These are phyloP conservation scores for Cucumis melo DNA, from an alignment of 306 rosid genomes.

Conservation along the genomic window DNA sequence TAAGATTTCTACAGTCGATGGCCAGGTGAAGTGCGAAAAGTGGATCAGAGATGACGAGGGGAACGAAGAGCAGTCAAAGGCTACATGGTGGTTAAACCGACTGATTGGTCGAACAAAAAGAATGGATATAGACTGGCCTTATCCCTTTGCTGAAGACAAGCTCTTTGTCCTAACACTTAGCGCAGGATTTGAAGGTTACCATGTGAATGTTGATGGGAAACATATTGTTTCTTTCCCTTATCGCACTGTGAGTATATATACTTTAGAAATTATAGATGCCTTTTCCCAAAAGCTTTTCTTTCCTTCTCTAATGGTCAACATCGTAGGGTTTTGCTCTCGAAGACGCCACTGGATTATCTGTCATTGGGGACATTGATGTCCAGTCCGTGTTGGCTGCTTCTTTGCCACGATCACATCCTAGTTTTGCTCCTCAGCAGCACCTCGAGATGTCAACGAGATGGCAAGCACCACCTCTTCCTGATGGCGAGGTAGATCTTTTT, in stretches of 20 bases:
- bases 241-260: conserved; percentile 64
- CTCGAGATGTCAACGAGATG: conserved; percentile 68
- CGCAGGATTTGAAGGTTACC: conserved; percentile 96
- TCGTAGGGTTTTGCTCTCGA: conserved; percentile 85
- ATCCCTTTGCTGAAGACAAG: conserved; percentile 61
- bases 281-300: conserved; percentile 6
- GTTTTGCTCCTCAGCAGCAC: conserved; percentile 54
- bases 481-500: conserved; percentile 44
- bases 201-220: conserved; percentile 83
- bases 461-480: conserved; percentile 53
- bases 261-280: conserved; percentile 7
- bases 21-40: conserved; percentile 82
- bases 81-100: conserved; percentile 79
- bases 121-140: conserved; percentile 81
- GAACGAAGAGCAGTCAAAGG: conserved; percentile 42
- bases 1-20: conserved; percentile 63
- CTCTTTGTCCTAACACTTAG: conserved; percentile 82
- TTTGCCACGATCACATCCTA: conserved; percentile 79
- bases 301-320: not conserved
- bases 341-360: conserved; percentile 80
- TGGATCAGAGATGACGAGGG: conserved; percentile 66
- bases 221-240: conserved; percentile 83
- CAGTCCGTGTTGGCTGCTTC: conserved; percentile 74
- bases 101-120: conserved; percentile 61
- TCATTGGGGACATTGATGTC: conserved; percentile 59